These are phyloP conservation scores for Malassezia nana DNA, from an alignment of 1,284 basidiomycete species.

Conservation along the genomic window DNA sequence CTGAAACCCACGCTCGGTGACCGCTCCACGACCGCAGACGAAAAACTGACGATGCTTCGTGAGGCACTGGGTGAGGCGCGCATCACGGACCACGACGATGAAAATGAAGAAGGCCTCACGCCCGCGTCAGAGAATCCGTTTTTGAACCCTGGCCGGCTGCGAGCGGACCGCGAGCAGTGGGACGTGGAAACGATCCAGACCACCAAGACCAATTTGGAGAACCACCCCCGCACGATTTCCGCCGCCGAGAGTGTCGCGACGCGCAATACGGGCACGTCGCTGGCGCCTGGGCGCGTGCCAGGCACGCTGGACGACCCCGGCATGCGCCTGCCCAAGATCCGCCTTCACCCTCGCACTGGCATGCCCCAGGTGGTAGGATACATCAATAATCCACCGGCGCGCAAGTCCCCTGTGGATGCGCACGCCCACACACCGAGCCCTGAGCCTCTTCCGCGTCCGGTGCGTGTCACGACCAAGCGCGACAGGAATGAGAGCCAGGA, in stretches of 20 bases:
- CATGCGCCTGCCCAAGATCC: conserved; percentile 31
- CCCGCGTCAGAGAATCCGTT: conserved; percentile 50
- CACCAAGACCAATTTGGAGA: conserved; percentile 45
- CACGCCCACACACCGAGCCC: conserved; percentile 19
- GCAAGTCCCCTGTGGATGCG: conserved; percentile 13
- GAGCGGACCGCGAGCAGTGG: conserved; percentile 38
- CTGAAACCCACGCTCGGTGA: conserved; percentile 56
- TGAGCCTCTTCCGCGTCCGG: background rate
- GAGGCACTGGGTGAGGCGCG: conserved; percentile 33
- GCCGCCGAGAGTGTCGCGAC: conserved; percentile 32
- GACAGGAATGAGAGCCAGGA: conserved; percentile 61
- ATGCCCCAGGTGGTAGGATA: conserved; percentile 38
- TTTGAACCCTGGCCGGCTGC: conserved; percentile 19
- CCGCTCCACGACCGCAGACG: conserved; percentile 51
- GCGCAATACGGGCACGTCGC: background rate
- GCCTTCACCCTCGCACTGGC: conserved; percentile 38
- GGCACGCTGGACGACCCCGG: conserved; percentile 16
- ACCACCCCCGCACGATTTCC: conserved; percentile 39
- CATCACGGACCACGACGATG: conserved; percentile 63
- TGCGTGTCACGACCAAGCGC: conserved; percentile 17
- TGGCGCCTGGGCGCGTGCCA: background rate
- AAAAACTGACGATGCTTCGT: conserved; percentile 56
- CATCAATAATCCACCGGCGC: conserved; percentile 19
- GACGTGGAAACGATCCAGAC: conserved; percentile 44
- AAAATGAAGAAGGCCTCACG: conserved; percentile 71